Evolutionary conservation across 169 alveolate species (phyloP).

Genomic region (Fabrea salina): DNA sequence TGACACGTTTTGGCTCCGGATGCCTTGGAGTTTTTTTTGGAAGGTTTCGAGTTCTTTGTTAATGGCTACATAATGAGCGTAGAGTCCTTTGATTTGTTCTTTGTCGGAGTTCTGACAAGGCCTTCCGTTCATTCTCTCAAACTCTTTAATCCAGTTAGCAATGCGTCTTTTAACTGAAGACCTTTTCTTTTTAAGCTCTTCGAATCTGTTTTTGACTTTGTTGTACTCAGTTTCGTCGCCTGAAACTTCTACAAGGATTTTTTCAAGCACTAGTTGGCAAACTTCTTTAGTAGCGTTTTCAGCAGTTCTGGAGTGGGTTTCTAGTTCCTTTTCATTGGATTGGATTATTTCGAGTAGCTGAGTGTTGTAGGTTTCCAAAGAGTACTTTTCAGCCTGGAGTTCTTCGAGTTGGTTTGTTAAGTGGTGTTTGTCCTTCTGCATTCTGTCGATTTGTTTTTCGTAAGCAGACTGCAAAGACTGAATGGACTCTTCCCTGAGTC

Average conservation of each 20-base stretch:
- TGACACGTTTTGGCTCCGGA: no score
- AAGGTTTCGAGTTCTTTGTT: background rate
- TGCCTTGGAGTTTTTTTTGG: slow-evolving; percentile 16
- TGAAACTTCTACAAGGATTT: background rate
- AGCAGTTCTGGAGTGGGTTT: background rate
- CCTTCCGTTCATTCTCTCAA: slow-evolving; percentile 12
- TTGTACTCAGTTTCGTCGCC: background rate
- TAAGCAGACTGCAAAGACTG: slow-evolving; percentile 12
- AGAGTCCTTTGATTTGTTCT: slow-evolving; percentile 23
- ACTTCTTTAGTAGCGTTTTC: background rate
- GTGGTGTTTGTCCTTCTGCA: background rate
- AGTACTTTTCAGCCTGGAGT: background rate
- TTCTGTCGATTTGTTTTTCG: background rate
- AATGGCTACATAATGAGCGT: background rate
- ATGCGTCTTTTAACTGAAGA: background rate
- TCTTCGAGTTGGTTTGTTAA: background rate
- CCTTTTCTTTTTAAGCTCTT: slow-evolving; percentile 16
- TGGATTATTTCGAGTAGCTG: background rate
- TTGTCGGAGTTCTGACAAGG: slow-evolving; percentile 12
- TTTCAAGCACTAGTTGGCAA: background rate
- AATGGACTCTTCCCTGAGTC: background rate
- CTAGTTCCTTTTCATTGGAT: background rate
- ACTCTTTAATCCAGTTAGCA: slow-evolving; percentile 17
- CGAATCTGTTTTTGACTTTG: background rate
- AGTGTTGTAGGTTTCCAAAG: background rate